A percentile compares a stretch with the other conserved stretches of the same genome.
Conservation (phyloP, 1,284 basidiomycete species). For the Boletus semigastroideus region DNA sequence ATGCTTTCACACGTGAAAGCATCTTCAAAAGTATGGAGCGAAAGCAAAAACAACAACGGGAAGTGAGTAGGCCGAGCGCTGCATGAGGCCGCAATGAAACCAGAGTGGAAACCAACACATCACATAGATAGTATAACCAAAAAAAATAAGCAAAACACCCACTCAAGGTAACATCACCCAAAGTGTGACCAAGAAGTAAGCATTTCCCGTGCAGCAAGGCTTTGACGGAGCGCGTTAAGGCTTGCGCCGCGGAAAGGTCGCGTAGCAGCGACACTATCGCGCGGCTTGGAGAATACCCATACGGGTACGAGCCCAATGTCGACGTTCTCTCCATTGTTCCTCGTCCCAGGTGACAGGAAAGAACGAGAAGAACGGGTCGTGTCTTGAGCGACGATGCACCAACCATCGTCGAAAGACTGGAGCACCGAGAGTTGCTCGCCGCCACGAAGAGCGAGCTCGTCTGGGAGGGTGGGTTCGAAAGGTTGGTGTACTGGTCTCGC, state of each 20-base stretch:
- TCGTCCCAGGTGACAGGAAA: conserved; percentile 2
- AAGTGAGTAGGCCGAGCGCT: background rate
- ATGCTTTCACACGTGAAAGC: background rate
- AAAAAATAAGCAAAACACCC: too few species aligned
- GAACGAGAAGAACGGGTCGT: conserved; percentile 20
- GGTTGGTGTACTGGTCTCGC: conserved; percentile 58
- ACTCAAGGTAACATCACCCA: conserved; percentile 3
- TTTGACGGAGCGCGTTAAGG: conserved; percentile 35
- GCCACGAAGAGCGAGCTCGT: conserved; percentile 54
- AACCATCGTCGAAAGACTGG: conserved; percentile 69
- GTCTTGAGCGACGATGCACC: conserved; percentile 68
- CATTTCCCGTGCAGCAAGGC: conserved; percentile 41
- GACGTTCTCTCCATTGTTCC: conserved; percentile 8
- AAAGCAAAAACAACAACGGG: background rate
- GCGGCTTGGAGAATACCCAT: conserved; percentile 68
- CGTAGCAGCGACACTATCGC: conserved; percentile 55
- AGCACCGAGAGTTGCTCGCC: conserved; percentile 62
- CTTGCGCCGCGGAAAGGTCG: conserved; percentile 63
- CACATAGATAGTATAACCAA: background rate
- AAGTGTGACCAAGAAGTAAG: conserved; percentile 71
- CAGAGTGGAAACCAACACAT: background rate
- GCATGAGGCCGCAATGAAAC: background rate
- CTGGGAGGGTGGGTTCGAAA: conserved; percentile 66
- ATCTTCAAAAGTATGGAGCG: background rate
- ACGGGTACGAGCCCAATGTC: conserved; percentile 66